Evolutionary conservation across 2,329 filamentous ascomycete species (phyloP), one percentile per base, ranked within the genome.

Genomic region (Aspergillus candidus): DNA sequence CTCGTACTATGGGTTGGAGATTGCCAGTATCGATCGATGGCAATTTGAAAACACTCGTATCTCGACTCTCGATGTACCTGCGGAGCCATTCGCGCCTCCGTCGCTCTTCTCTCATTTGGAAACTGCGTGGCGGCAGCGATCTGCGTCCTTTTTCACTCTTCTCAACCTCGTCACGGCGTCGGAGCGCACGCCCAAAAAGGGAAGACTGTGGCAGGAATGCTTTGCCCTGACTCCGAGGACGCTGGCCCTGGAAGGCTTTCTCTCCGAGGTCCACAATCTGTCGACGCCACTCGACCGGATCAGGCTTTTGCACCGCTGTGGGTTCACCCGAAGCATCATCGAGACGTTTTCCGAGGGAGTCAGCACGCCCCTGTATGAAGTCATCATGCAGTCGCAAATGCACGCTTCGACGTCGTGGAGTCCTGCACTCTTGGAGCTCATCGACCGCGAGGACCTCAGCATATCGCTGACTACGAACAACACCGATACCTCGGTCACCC

Each of bases 301-400:
- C 2, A 83, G 93, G 59, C 74, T 83, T 17, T 83, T 96, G 69
- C 75, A 83, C 46, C 72, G 79, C 35, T 83, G 83, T 48, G 83
- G 84, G 0, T 79, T 95, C 37, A 65, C 63, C 15, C 55, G 59
- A 8, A 72, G 77, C 17, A 71, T 90, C 38, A 75, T 97, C 12
- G 87, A 94, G 50, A 89, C 86, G 0, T 72, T 97, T 1, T 91
- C 93, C 2, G 88, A 94, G 64, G 82, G 87, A 18, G 75, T 96
- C n/a, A 77, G 86, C 42, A 79, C 84, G 2, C 85, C 87, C 0
- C 72, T 97, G 11, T 84, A 85, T 60, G 90, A 97, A 67, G 82
- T 84, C 4, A 88, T 97, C 33, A 79, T 83, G n/a, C 77, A 81
- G 50, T 94, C 88, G 52, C 90, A 95, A 62, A 78, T 82, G n/a